Percentiles rank a stretch among this genome's conserved stretches.
Conservation (phyloP, 2,329 filamentous ascomycete genomes). For the Aspergillus pseudoglaucus region DNA sequence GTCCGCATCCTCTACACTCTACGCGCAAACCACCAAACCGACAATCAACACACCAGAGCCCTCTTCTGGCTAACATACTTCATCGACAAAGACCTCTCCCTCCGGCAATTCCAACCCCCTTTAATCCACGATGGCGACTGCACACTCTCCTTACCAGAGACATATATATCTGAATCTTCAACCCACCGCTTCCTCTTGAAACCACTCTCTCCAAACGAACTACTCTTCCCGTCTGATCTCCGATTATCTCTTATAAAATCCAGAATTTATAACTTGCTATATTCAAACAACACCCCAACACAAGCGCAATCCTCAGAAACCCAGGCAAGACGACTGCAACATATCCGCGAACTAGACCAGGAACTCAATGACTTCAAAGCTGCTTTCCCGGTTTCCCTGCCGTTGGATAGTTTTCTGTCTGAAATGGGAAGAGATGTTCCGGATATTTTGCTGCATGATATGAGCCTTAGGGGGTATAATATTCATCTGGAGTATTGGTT, state of each 20-base stretch:
- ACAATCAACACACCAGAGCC: constrained; percentile 12
- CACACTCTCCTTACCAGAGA: constrained; percentile 16
- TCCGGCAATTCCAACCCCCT: constrained; percentile 14
- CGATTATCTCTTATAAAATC: constrained; percentile 18
- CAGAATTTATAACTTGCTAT: constrained; percentile 14
- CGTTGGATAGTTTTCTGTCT: constrained; percentile 13
- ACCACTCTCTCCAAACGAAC: constrained; percentile 12
- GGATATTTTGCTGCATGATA: constrained; percentile 17
- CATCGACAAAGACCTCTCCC: constrained; percentile 17
- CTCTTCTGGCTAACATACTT: constrained; percentile 20
- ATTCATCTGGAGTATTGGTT: constrained; percentile 22
- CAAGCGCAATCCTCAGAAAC: constrained; percentile 1
- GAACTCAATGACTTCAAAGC: constrained; percentile 14
- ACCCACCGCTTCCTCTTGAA: constrained; percentile 16
- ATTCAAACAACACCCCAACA: constrained; percentile 9
- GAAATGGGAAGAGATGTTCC: constrained; percentile 7
- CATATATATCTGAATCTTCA: constrained; percentile 13
- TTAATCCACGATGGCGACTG: constrained; percentile 17
- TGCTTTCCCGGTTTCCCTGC: constrained; percentile 12
- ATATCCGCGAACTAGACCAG: constrained; percentile 18
- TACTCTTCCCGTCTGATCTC: constrained; percentile 20
- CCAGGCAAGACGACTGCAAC: constrained; percentile 15
- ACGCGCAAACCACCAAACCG: constrained; percentile 3
- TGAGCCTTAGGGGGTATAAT: constrained; percentile 18
- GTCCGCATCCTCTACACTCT: constrained; percentile 16